These are phyloP conservation scores for Gymnopus androsaceus DNA, from an alignment of 1,284 basidiomycete genomes.

Conservation along the genomic window DNA sequence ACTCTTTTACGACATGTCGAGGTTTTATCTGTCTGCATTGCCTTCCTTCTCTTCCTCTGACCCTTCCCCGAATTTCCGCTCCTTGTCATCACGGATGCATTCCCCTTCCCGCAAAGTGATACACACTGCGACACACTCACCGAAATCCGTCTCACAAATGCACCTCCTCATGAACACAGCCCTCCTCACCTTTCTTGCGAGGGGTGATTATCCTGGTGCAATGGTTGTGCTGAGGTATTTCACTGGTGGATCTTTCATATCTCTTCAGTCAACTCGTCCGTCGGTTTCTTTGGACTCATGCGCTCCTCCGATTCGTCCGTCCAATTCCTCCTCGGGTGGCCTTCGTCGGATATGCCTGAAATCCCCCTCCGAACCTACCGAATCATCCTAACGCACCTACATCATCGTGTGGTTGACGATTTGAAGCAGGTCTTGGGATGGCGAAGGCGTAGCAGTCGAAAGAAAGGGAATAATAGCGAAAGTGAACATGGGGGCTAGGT, in stretches of 20 bases:
- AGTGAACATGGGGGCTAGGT: no score
- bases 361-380: conserved; percentile 1
- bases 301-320: no score
- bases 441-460: not conserved
- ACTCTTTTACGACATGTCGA: conserved; percentile 3
- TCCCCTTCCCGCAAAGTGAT: no score
- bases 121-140: no score
- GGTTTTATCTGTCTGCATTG: not conserved
- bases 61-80: not conserved
- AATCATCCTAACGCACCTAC: not conserved
- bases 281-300: no score
- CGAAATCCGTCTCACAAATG: not conserved
- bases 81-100: no score
- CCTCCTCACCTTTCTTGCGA: not conserved
- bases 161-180: conserved; percentile 2
- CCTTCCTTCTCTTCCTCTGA: not conserved
- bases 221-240: not conserved
- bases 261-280: not conserved
- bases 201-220: conserved; percentile 1
- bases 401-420: not conserved
- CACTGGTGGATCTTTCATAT: not conserved
- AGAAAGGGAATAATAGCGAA: no score
- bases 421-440: not conserved
- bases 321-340: no score
- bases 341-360: not conserved